A percentile compares a stretch with the other conserved stretches of the same genome.
Evolutionary conservation across 257 asterid species (phyloP).

Genomic region (Thymus quinquecostatus): DNA sequence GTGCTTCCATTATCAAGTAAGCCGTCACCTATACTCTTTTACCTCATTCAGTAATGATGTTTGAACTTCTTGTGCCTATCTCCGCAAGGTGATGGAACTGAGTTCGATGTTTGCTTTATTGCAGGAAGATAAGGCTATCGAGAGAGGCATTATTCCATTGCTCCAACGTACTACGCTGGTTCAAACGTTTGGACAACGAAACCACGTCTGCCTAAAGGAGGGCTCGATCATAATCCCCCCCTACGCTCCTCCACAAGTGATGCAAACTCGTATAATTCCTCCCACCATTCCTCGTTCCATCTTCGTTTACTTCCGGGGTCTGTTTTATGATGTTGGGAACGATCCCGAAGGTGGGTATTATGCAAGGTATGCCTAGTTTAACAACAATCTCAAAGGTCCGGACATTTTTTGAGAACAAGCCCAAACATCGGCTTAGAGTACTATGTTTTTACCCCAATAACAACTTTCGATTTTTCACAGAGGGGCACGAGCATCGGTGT

Average conservation of each 20-base stretch:
- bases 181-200: constrained; percentile 86
- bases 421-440: no score
- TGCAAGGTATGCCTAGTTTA: constrained; percentile 53
- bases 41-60: background rate
- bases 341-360: constrained; percentile 90
- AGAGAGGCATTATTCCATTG: constrained; percentile 74
- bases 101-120: constrained; percentile 1
- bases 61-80: background rate
- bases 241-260: constrained; percentile 86
- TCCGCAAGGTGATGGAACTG: background rate
- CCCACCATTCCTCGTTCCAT: constrained; percentile 83
- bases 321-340: constrained; percentile 75
- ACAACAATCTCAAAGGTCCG: background rate
- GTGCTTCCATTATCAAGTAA: constrained; percentile 83
- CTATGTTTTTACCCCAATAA: background rate
- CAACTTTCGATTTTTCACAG: constrained; percentile 36
- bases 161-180: constrained; percentile 82
- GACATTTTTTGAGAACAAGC: no score
- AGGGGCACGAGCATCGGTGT: constrained; percentile 90
- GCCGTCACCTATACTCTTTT: constrained; percentile 3
- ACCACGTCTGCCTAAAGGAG: constrained; percentile 78
- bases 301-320: constrained; percentile 84
- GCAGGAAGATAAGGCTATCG: constrained; percentile 87
- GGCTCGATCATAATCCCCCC: constrained; percentile 85
- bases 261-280: constrained; percentile 84